Evolutionary conservation across 129 eudicot species (phyloP).

Genomic region (Oenanthe sinensis): DNA sequence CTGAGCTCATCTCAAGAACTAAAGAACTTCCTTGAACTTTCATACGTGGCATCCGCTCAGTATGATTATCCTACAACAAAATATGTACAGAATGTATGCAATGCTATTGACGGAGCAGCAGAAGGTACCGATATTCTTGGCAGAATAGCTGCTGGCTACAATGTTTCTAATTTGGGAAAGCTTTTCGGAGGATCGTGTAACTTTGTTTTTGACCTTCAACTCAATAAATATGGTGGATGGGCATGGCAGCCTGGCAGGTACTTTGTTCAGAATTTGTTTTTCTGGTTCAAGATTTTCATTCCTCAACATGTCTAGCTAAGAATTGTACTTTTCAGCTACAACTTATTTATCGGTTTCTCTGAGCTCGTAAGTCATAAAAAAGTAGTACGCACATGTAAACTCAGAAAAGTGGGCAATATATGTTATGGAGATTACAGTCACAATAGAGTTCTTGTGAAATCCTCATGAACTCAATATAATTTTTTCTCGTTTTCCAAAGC

Average conservation of each 20-base stretch:
- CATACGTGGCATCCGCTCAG: constrained; percentile 46
- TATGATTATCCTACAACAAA: constrained; percentile 43
- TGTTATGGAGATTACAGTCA: not conserved
- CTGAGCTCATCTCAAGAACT: constrained; percentile 29
- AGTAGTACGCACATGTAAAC: no score
- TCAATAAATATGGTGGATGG: not conserved
- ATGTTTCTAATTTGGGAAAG: constrained; percentile 10
- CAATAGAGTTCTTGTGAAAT: not conserved
- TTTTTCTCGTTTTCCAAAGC: constrained; percentile 15
- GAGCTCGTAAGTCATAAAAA: no score
- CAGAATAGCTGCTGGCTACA: constrained; percentile 42
- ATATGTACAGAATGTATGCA: constrained; percentile 44
- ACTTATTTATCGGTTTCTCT: no score
- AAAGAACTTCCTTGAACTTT: constrained; percentile 30
- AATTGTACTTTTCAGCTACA: not conserved
- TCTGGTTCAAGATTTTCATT: not conserved
- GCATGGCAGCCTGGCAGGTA: constrained; percentile 12
- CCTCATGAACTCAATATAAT: not conserved
- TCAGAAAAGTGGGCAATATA: no score
- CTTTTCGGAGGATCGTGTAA: not conserved
- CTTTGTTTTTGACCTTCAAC: not conserved
- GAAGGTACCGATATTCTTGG: constrained; percentile 45
- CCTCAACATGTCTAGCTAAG: not conserved
- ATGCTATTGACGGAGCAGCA: constrained; percentile 50
- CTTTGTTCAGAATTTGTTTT: not conserved